A percentile compares a stretch with the other conserved stretches of the same genome.
Evolutionary conservation across 148 eudicot species (phyloP).

Genomic region (Rhododendron simsii): DNA sequence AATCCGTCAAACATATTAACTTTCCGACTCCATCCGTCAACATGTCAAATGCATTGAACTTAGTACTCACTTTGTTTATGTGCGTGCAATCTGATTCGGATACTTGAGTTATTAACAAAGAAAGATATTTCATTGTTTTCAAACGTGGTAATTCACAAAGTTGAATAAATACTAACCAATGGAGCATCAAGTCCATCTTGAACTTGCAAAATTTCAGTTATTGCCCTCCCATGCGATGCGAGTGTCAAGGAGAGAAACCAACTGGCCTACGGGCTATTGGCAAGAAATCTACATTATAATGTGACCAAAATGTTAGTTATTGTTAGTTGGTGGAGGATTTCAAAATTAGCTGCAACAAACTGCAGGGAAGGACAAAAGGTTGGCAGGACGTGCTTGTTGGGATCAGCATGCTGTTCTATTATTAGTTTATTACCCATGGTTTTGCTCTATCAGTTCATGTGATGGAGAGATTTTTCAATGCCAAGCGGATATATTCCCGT

Average conservation of each 20-base stretch:
- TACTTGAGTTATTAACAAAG: too few species aligned
- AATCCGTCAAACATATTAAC: background rate
- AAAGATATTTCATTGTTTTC: too few species aligned
- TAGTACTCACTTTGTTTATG: too few species aligned
- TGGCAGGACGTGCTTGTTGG: background rate
- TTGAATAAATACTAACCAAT: background rate
- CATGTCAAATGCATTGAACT: background rate
- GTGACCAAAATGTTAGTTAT: background rate
- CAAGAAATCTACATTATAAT: background rate
- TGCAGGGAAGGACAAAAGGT: background rate
- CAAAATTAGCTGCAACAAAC: background rate
- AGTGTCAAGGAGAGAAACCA: background rate
- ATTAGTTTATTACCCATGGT: background rate
- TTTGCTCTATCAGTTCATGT: background rate
- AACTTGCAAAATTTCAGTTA: background rate
- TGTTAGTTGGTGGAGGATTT: background rate
- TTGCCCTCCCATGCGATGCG: background rate
- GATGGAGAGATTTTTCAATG: background rate
- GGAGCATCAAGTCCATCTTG: background rate
- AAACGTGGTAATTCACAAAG: background rate
- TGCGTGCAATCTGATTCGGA: too few species aligned
- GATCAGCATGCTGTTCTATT: background rate
- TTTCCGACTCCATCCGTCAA: background rate
- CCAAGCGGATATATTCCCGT: too few species aligned
- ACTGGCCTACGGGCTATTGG: background rate